A percentile compares a stretch with the other conserved stretches of the same genome.
phyloP scores from a whole-genome alignment of 306 rosid species.

The Abrus precatorius region DNA sequence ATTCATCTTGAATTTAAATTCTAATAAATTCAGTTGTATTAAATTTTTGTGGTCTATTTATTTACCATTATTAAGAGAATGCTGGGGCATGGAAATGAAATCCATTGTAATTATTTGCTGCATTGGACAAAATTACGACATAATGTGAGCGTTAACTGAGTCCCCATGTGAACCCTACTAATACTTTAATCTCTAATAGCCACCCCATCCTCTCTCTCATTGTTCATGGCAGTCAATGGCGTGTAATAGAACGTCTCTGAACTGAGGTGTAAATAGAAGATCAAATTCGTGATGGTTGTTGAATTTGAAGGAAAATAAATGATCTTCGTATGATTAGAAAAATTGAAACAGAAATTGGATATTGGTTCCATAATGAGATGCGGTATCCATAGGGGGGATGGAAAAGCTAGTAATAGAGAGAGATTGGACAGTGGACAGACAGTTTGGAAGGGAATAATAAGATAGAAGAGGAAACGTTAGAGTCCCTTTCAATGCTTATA shows the following conservation, averaged over 20 bases:
- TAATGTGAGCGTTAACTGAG: slow-evolving; percentile 26
- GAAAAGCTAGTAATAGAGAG: slow-evolving; percentile 6
- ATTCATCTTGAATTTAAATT: not conserved
- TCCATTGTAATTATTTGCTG: not conserved
- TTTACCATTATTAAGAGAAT: slow-evolving; percentile 3
- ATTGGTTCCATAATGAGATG: slow-evolving; percentile 22
- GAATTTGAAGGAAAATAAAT: slow-evolving; percentile 34
- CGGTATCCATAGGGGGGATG: slow-evolving; percentile 38
- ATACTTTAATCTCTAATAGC: not conserved
- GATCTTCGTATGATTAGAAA: not conserved
- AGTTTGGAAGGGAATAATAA: slow-evolving; percentile 37
- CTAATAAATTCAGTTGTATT: not conserved
- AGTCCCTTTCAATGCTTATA: slow-evolving; percentile 48
- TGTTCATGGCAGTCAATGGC: slow-evolving; percentile 52
- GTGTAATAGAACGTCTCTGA: slow-evolving; percentile 45
- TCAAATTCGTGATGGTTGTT: slow-evolving; percentile 25
- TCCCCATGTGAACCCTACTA: slow-evolving; percentile 51
- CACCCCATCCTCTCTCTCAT: slow-evolving; percentile 3
- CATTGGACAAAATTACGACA: slow-evolving; percentile 34
- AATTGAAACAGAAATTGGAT: not conserved
- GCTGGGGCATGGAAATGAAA: slow-evolving; percentile 25
- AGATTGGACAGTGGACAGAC: slow-evolving; percentile 36
- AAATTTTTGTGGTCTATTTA: not conserved
- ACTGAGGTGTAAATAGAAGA: slow-evolving; percentile 40
- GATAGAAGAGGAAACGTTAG: slow-evolving; percentile 33